Evolutionary conservation across 768 basidiomycete genomes (phyloP), one percentile per base, ranked within the genome.

Genomic region (Cystofilobasidium capitatum): DNA sequence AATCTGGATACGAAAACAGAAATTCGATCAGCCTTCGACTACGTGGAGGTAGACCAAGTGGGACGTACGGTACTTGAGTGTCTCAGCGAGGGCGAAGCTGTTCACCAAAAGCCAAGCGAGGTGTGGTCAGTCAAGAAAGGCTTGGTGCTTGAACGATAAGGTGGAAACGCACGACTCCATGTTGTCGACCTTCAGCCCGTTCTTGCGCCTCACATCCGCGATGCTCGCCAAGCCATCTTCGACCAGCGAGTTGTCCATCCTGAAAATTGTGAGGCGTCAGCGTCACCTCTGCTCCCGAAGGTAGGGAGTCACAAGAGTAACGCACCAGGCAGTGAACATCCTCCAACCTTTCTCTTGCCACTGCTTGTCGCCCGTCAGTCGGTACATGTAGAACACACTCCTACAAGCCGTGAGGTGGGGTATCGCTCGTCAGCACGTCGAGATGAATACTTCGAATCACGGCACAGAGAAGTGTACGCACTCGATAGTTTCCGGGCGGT

Each of bases 281-380:
- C 26, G 14, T 33, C 20, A 45, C 31, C 17, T 33, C 8, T 14
- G 36, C 8, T 36, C 5, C 70, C 59, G 69, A n/a, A 42, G 36
- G 39, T 58, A 64, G 20, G 14, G 13, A 39, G 49, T 16, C 22
- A 20, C 42, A 63, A 42, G 20, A 54, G 29, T 24, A 47, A 35
- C 42, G 71, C 51, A 72, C 76, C 77, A 79, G 17, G 74, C 72
- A 4, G 72, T 72, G 60, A 80, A 80, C 80, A 80, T 80, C 65
- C 75, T 73, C 80, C 80, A 80, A 10, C 79, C 80, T 22, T 73
- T 72, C 55, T 80, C 78, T 65, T 79, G 78, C 80, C 80, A 80
- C 63, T 76, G 75, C 35, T 73, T 72, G 71, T 80, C 77, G 16
- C 79, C 80, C 0, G 79, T 62, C 55, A 51, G 37, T 14, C 64